Evolutionary conservation across 345 rosid genomes (phyloP).

Genomic region (Salix koriyanagi): DNA sequence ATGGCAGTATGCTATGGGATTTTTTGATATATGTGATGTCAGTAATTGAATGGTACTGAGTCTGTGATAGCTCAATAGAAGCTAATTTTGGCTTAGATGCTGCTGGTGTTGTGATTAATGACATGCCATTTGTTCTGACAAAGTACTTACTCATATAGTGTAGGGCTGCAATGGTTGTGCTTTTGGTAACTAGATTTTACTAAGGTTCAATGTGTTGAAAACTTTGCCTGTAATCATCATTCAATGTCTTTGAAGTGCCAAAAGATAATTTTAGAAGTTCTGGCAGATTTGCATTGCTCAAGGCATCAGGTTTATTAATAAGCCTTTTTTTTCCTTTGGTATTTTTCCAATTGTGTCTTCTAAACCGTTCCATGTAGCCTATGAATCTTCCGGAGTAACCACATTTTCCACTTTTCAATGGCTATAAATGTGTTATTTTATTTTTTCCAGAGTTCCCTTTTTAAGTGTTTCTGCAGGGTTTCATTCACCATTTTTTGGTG

Average conservation of each 20-base stretch:
- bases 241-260: neutral
- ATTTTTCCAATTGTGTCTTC: neutral
- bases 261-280: neutral
- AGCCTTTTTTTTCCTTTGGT: neutral
- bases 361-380: neutral
- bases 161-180: neutral
- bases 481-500: neutral
- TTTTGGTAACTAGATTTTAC: neutral
- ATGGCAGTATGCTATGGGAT: neutral
- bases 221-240: neutral
- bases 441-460: neutral
- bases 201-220: neutral
- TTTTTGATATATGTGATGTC: neutral
- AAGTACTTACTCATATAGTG: neutral
- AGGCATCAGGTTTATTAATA: neutral
- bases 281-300: neutral
- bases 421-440: neutral
- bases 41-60: neutral
- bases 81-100: neutral
- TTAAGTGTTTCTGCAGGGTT: neutral
- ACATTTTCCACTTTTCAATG: neutral
- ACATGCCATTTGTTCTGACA: neutral
- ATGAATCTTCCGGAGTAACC: neutral
- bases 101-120: neutral
- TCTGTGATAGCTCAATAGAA: neutral